Evolutionary conservation across 176 grass and related monocot species (phyloP), one percentile per base, ranked within the genome.

Genomic region (Bonia amplexicaulis): DNA sequence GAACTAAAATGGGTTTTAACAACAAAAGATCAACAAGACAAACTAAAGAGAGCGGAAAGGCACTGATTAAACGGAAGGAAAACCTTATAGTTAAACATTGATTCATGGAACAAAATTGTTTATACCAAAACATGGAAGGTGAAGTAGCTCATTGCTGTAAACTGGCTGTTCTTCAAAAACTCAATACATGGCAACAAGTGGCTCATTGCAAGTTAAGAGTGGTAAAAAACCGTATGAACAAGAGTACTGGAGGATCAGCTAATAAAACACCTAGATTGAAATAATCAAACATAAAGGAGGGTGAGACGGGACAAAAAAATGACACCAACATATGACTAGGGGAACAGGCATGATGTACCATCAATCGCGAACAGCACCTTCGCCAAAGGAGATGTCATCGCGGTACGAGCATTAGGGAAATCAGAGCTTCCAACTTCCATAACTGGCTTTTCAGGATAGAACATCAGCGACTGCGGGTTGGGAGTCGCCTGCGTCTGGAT

Each of bases 341-440:
- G 70, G 66, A 75, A 51, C 26, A 57, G 49, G 60, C 17, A 78
- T 66, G 59, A 45, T 1, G 27, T 94, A 99, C 93, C 97, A 68
- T 99, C 91, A 10, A 99, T 94, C 0, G 33, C 83, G 80, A 94
- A 99, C 16, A 99, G 79, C 0, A 93, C 86, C 82, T 99, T 99
- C 2, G 93, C 97, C 53, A 99, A 73, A 63, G 97, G 93, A 22
- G 97, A 99, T 69, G 68, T 84, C 97, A 96, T 99, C 0, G 93
- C 86, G 0, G 88, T 45, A 22, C 93, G 88, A 77, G 92, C 84
- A 85, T 94, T 94, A 37, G 97, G 97, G 57, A 99, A 99, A 90
- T 99, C 93, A 37, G 91, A 85, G 88, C 97, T 99, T 78, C 97
- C 97, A 70, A 99, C 86, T 51, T 99, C 92, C 97, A 99, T 99